Base-by-base conservation (phyloP, 2,329 filamentous ascomycete genomes). In the Apiospora pterosperma region DNA sequence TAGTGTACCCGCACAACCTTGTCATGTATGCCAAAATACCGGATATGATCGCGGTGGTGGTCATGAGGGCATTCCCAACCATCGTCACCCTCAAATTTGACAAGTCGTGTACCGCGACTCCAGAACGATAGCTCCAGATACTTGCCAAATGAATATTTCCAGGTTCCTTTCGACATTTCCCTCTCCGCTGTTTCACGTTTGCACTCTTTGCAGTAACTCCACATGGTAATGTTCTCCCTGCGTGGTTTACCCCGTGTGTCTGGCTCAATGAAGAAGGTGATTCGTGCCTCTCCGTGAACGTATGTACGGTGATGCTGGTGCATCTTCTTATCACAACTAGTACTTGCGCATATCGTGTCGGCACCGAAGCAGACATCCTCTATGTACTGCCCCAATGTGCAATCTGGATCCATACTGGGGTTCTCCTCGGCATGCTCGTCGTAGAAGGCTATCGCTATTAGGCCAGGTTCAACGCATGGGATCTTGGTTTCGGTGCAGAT, bases 131-230 rank as follows among this genome's bases (percentile, higher is more conserved):
- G 82, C 77, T 99, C 96, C n/a, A 99, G 83, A 73, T 98, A 99
- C 77, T 99, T 99, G 12, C 93, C 96, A 73, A 99, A 97, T 0
- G 96, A 99, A 76, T 99, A 99, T 76, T 96, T 97, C 92, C 93
- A 99, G 0, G 94, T 96, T 71, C 89, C 93, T 64, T 93, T 89
- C 0, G 95, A 97, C 93, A 99, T 97, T 36, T 90, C 89, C 69
- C 92, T 91, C 59, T 94, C 89, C 42, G 93, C 92, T 0, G 95
- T 97, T 75, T 98, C 94, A 69, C 92, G 92, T 62, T 92, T 90
- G 76, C 96, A 99, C 36, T 92, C 84, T 72, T 97, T 96, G 81
- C 96, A 99, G 71, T 91, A 93, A 69, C 93, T 98, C 96, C 96
- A 99, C 93, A 99, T 97, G 64, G 94, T 86, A 64, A 99, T 97